Evolutionary conservation across 1,284 basidiomycete genomes (phyloP).

Genomic region (Ustilago curta): DNA sequence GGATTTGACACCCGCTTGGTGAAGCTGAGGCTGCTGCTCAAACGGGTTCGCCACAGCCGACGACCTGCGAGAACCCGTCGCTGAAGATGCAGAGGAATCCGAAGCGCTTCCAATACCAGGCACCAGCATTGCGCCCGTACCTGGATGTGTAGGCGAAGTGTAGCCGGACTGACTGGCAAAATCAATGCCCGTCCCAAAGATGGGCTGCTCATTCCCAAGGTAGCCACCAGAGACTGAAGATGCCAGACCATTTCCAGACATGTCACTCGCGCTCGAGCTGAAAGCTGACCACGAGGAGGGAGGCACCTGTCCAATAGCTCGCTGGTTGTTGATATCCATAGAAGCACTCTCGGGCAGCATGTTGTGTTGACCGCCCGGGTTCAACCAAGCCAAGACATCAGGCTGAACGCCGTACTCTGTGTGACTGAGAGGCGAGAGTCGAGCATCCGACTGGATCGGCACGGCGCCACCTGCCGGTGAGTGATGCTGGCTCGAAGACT

Average conservation of each 20-base stretch:
- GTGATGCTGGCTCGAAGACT: conserved; percentile 41
- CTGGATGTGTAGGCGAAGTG: conserved; percentile 19
- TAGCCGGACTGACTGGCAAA: conserved; percentile 19
- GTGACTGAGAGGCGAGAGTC: conserved; percentile 30
- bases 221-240: conserved; percentile 14
- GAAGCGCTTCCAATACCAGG: conserved; percentile 29
- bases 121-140: conserved; percentile 11
- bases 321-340: conserved; percentile 40
- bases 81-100: conserved; percentile 32
- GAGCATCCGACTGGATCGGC: conserved; percentile 24
- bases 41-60: conserved; percentile 18
- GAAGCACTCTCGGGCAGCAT: conserved; percentile 17
- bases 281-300: conserved; percentile 37
- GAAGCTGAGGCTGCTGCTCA: conserved; percentile 23
- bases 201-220: conserved; percentile 6
- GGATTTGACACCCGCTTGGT: conserved; percentile 11
- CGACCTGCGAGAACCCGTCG: conserved; percentile 32
- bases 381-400: conserved; percentile 46
- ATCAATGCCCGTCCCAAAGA: conserved; percentile 21
- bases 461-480: conserved; percentile 37
- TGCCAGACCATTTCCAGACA: conserved; percentile 20
- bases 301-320: conserved; percentile 10
- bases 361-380: conserved; percentile 20
- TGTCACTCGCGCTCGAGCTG: conserved; percentile 40
- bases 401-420: conserved; percentile 14